Percentiles rank a stretch among this genome's conserved stretches.
Conservation (phyloP, 1,284 basidiomycete species). For the Ustilago vetiveriae region DNA sequence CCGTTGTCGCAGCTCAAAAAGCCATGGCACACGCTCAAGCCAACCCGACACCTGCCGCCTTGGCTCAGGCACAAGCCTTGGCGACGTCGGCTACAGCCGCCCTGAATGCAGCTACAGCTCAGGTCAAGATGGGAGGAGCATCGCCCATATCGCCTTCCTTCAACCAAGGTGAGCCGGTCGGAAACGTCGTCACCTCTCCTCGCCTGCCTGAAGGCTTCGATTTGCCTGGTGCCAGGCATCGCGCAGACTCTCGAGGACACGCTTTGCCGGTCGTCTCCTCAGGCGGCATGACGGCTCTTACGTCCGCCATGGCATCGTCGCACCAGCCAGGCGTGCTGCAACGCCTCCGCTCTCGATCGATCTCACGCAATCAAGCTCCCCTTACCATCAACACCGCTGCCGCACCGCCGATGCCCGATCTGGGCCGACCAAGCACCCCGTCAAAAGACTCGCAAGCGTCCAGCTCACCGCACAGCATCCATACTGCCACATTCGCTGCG, state of each 20-base stretch:
- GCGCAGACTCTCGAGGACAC: conserved; percentile 12
- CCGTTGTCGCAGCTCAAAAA: conserved; percentile 38
- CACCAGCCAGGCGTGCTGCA: conserved; percentile 28
- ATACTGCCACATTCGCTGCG: conserved; percentile 25
- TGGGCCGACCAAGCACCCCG: conserved; percentile 27
- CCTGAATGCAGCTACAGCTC: conserved; percentile 34
- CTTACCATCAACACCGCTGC: conserved; percentile 37
- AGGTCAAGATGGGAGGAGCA: conserved; percentile 18
- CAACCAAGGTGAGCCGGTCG: conserved; percentile 16
- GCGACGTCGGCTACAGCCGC: conserved; percentile 41
- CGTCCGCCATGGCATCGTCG: conserved; percentile 9
- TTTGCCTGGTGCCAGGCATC: conserved; percentile 13
- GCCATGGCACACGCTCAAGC: conserved; percentile 42
- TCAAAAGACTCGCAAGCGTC: conserved; percentile 44
- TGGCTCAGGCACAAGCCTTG: conserved; percentile 45
- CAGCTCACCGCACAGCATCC: conserved; percentile 28
- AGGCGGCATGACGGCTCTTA: neutral
- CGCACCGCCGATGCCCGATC: conserved; percentile 34
- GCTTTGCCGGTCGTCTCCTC: conserved; percentile 13
- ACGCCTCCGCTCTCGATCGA: conserved; percentile 23
- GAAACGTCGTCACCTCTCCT: conserved; percentile 15
- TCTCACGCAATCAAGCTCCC: conserved; percentile 25
- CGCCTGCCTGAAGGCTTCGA: conserved; percentile 12
- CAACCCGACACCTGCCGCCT: conserved; percentile 24
- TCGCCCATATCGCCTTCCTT: conserved; percentile 31